Base-by-base conservation (phyloP, 2,329 filamentous ascomycete genomes). In the Aspergillus pseudoglaucus region DNA sequence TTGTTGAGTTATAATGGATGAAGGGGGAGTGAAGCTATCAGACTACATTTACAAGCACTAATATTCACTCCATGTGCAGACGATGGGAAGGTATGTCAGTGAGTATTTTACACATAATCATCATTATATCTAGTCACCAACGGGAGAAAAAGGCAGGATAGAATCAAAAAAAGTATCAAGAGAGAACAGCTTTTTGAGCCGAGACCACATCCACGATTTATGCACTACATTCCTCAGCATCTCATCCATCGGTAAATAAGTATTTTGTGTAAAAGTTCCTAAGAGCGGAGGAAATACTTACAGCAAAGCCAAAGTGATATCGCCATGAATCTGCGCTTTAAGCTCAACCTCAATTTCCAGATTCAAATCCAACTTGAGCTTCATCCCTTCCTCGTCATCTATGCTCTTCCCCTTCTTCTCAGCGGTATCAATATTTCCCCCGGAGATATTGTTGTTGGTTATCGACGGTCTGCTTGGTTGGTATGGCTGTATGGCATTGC, bases 261-360 rank as follows among this genome's bases (percentile, higher is more conserved):
- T 14, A 18, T 33, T 17, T 22, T 47, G 37, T 46, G 46, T 42
- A 23, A 46, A 20, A 27, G 32, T 38, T 42, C 32, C 14, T 15
- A 23, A 23, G 33, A 43, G 44, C 37, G 42, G 22, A n/a, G 17
- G 42, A 23, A 22, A 20, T 41, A 70, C 69, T 65, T 67, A 73
- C 70, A 73, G 62, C 38, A 73, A 58, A 47, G 66, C 79, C 46
- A 83, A 61, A n/a, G 80, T 82, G 50, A 83, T 67, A 58, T 83
- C 80, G 67, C 80, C 80, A 53, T 82, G 79, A 55, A 83, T 82
- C 65, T 79, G 81, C n/a, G 80, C 80, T 70, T 83, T 83, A 42
- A 83, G 66, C 59, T 82, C 77, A 47, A 83, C 74, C 60, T 83
- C 80, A 60, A 83, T 80, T 61, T 82, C 80, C 51, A 83, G 66